These are phyloP conservation scores for Cicer arietinum DNA, from an alignment of 306 rosid species.

Conservation along the genomic window DNA sequence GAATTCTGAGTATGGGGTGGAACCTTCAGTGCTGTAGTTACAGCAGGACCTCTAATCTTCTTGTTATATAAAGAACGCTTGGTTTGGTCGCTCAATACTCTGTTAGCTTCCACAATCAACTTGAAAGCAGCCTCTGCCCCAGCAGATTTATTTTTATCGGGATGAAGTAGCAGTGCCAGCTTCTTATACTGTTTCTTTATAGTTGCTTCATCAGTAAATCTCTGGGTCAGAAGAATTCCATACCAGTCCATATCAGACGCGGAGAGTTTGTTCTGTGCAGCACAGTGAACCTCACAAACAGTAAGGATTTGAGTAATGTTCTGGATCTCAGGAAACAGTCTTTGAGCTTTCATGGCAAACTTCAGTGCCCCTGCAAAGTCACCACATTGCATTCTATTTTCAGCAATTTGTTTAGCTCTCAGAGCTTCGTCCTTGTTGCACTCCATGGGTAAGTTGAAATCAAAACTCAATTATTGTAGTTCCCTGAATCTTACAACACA, in stretches of 20 bases:
- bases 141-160: conserved; percentile 83
- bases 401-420: conserved; percentile 78
- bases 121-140: conserved; percentile 99
- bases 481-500: conserved; percentile 30
- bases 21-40: conserved; percentile 47
- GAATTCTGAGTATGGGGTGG: conserved; percentile 46
- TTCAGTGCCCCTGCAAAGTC: conserved; percentile 80
- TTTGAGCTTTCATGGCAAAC: conserved; percentile 70
- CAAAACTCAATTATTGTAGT: conserved; percentile 38
- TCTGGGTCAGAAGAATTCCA: conserved; percentile 68
- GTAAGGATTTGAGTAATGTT: conserved; percentile 69
- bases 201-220: conserved; percentile 56
- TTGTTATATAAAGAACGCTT: conserved; percentile 60
- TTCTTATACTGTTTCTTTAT: conserved; percentile 82
- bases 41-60: conserved; percentile 43
- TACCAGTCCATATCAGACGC: conserved; percentile 85
- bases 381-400: conserved; percentile 58
- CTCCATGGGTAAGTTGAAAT: conserved; percentile 66
- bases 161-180: conserved; percentile 88
- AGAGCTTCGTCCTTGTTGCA: conserved; percentile 93
- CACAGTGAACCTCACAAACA: conserved; percentile 86
- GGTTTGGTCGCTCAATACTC: conserved; percentile 64
- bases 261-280: conserved; percentile 63
- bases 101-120: conserved; percentile 82
- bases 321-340: conserved; percentile 70